Conservation (phyloP, 331 rosid genomes). For the Malus hybrid region DNA sequence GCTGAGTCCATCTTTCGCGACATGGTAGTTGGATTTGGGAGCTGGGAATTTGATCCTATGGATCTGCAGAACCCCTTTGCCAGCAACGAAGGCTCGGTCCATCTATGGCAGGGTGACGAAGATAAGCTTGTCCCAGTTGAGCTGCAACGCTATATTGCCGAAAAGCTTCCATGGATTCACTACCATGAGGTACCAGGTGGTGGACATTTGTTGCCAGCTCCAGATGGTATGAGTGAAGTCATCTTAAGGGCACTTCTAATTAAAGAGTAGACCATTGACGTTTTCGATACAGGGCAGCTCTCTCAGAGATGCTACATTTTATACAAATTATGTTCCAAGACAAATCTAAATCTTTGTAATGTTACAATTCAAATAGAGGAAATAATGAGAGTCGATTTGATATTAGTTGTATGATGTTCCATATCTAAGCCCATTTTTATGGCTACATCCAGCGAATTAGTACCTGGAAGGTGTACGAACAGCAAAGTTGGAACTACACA, state of each 20-base stretch:
- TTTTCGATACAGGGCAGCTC: background rate
- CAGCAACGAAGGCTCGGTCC: conserved; percentile 26
- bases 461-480: too few relatives aligned
- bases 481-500: background rate
- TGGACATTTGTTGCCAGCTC: conserved; percentile 31
- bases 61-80: conserved; percentile 38
- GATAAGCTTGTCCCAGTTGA: conserved; percentile 38
- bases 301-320: background rate
- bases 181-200: conserved; percentile 46
- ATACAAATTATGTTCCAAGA: background rate
- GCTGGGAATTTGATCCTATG: conserved; percentile 44
- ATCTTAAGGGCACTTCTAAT: conserved; percentile 21
- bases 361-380: background rate
- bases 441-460: too few relatives aligned
- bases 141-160: conserved; percentile 30
- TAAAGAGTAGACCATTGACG: conserved; percentile 10
- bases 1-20: conserved; percentile 33
- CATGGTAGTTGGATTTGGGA: conserved; percentile 36
- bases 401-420: too few relatives aligned
- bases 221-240: conserved; percentile 21
- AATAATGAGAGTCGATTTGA: background rate
- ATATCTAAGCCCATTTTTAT: too few relatives aligned
- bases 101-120: conserved; percentile 55
- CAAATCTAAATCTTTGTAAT: background rate
- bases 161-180: conserved; percentile 43